Evolutionary conservation across 177 flowering plant species (phyloP), one percentile per base, ranked within the genome.

Genomic region (Vitis hybrid): DNA sequence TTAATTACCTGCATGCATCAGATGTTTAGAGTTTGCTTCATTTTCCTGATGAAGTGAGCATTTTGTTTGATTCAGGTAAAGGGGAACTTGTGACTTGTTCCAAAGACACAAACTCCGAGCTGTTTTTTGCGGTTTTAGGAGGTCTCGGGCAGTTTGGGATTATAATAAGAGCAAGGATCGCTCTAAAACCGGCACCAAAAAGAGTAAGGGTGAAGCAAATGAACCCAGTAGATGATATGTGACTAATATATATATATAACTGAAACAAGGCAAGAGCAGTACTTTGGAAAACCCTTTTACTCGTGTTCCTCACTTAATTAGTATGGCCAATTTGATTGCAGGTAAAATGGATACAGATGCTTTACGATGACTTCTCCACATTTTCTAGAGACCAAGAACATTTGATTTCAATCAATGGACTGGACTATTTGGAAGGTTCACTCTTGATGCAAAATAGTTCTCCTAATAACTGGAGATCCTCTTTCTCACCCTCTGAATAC

Each of bases 121-220:
- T 92, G n/a, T 92, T 85, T 70, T 77, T 79, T 74, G 90, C 77
- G 1, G 92, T 86, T 56, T 74, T 92, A 18, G 97, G 97, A 39
- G 97, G 97, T 15, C 26, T 22, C 26, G 26, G 26, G 26, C 26
- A 22, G 26, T 22, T 22, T 22, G 26, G 26, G 26, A 22, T 92
- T 67, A 92, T 92, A 72, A 86, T 85, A 4, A 76, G 91, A 77
- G 95, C 97, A 19, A 84, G 91, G 76, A 88, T 92, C 29, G 76
- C 78, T 16, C 73, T 92, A 5, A 76, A 76, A 7, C 78, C 79
- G 1, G 88, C 95, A 22, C 94, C 97, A 62, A 81, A 68, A 39
- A 86, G 83, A 83, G 97, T 90, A 82, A 4, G 62, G 13, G 12
- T 22, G 3, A 14, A 15, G 9, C 53, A 13, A 57, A 10, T 8